These are phyloP conservation scores for Amniculicola lignicola DNA, from an alignment of 495 filamentous ascomycete species.

Conservation along the genomic window DNA sequence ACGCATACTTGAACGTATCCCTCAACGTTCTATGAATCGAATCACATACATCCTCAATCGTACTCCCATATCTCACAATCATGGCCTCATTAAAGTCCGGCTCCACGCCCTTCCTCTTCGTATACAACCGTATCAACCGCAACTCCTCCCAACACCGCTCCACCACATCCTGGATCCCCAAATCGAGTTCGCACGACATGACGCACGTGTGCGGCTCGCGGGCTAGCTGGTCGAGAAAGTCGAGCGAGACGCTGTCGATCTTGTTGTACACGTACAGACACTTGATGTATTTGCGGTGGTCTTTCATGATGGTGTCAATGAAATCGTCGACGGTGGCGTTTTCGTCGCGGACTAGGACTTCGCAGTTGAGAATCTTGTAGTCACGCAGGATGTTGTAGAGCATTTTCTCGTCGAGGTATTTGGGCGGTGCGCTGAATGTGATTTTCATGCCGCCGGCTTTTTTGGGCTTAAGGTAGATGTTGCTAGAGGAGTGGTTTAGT, in stretches of 20 bases:
- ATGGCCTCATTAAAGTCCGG: constrained; percentile 90
- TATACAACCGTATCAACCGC: constrained; percentile 87
- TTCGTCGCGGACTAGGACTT: constrained; percentile 92
- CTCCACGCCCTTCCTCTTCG: constrained; percentile 87
- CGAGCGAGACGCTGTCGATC: constrained; percentile 91
- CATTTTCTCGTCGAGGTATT: constrained; percentile 93
- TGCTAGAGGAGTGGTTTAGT: constrained; percentile 55
- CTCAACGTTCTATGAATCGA: constrained; percentile 91
- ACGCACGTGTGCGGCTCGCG: constrained; percentile 91
- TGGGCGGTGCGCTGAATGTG: constrained; percentile 85
- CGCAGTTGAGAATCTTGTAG: constrained; percentile 98
- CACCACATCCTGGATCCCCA: constrained; percentile 94
- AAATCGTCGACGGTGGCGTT: constrained; percentile 95
- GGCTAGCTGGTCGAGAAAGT: constrained; percentile 88
- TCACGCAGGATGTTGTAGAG: constrained; percentile 93
- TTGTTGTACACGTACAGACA: constrained; percentile 99
- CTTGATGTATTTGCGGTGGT: constrained; percentile 96
- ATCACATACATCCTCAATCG: constrained; percentile 97
- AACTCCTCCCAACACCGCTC: constrained; percentile 96
- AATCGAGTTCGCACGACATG: constrained; percentile 96
- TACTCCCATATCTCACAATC: constrained; percentile 82
- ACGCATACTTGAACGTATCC: constrained; percentile 97
- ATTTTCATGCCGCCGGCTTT: constrained; percentile 99
- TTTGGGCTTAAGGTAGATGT: constrained; percentile 98
- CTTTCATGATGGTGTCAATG: constrained; percentile 99